Conservation (phyloP, 768 basidiomycete species). For the Macrolepiota albuminosa region DNA sequence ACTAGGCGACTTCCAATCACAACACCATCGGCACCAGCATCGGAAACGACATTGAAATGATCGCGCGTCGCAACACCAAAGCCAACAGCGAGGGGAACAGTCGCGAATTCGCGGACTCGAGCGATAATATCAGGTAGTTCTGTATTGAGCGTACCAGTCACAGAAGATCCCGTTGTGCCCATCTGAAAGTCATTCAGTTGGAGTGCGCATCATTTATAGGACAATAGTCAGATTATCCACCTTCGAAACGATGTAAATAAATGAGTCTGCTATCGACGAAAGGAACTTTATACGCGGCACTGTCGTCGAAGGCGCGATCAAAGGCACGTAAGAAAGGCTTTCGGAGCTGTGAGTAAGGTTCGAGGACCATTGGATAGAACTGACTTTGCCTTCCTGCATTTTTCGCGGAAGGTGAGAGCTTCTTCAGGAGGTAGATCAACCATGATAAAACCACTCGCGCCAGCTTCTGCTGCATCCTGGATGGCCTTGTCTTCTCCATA, state of each 20-base stretch:
- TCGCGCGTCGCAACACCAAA: slow-evolving; percentile 91
- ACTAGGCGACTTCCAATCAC: slow-evolving; percentile 91
- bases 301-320: slow-evolving; percentile 93
- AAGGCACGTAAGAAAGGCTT: slow-evolving; percentile 91
- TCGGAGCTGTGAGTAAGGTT: background rate
- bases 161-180: slow-evolving; percentile 96
- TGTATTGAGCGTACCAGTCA: slow-evolving; percentile 60
- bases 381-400: slow-evolving; percentile 77
- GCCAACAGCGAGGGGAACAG: slow-evolving; percentile 88
- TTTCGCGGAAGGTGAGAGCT: slow-evolving; percentile 83
- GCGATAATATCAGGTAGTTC: slow-evolving; percentile 80
- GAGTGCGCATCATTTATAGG: slow-evolving; percentile 28
- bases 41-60: slow-evolving; percentile 83
- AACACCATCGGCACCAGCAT: slow-evolving; percentile 91
- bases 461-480: slow-evolving; percentile 81
- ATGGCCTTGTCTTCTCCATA: slow-evolving; percentile 96
- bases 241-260: slow-evolving; percentile 98
- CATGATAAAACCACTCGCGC: slow-evolving; percentile 96
- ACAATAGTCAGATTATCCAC: slow-evolving; percentile 30
- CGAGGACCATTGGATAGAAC: slow-evolving; percentile 22
- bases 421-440: slow-evolving; percentile 98
- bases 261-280: slow-evolving; percentile 89
- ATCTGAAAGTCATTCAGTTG: slow-evolving; percentile 43
- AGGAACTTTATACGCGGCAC: slow-evolving; percentile 86
- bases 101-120: slow-evolving; percentile 74